Evolutionary conservation across 495 filamentous ascomycete species (phyloP).

Genomic region (Penicillium longicatenatum): DNA sequence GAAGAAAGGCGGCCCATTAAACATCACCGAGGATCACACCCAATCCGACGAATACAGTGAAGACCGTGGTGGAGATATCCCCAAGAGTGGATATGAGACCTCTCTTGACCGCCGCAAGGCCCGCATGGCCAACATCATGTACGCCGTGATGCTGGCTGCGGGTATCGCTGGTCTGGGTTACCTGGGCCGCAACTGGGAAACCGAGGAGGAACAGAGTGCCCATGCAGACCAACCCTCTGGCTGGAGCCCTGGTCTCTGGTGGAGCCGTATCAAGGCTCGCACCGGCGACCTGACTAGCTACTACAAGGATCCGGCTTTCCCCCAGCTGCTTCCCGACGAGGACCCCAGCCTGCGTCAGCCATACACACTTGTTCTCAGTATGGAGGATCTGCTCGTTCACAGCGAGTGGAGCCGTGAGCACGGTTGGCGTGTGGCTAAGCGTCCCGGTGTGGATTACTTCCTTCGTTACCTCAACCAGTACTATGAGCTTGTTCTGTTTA

Average conservation of each 20-base stretch:
- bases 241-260: conserved; percentile 75
- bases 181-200: conserved; percentile 83
- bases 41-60: conserved; percentile 49
- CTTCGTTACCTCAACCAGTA: conserved; percentile 93
- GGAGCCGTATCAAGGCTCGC: conserved; percentile 74
- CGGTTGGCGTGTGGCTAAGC: conserved; percentile 94
- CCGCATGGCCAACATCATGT: conserved; percentile 68
- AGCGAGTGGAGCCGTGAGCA: conserved; percentile 92
- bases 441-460: conserved; percentile 96
- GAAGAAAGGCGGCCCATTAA: conserved; percentile 49
- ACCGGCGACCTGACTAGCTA: conserved; percentile 74
- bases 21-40: conserved; percentile 61
- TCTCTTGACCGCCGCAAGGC: conserved; percentile 81
- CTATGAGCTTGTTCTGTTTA: conserved; percentile 96
- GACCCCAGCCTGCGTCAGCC: conserved; percentile 79
- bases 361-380: conserved; percentile 88
- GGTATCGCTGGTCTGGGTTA: conserved; percentile 61
- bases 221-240: conserved; percentile 72
- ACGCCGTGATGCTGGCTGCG: conserved; percentile 52
- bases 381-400: conserved; percentile 93
- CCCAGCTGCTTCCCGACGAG: conserved; percentile 87
- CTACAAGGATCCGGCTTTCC: conserved; percentile 95
- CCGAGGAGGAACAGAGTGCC: conserved; percentile 63
- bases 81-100: conserved; percentile 85
- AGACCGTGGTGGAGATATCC: conserved; percentile 58